Base-by-base conservation (phyloP, 306 rosid species). In the Pueraria montana region DNA sequence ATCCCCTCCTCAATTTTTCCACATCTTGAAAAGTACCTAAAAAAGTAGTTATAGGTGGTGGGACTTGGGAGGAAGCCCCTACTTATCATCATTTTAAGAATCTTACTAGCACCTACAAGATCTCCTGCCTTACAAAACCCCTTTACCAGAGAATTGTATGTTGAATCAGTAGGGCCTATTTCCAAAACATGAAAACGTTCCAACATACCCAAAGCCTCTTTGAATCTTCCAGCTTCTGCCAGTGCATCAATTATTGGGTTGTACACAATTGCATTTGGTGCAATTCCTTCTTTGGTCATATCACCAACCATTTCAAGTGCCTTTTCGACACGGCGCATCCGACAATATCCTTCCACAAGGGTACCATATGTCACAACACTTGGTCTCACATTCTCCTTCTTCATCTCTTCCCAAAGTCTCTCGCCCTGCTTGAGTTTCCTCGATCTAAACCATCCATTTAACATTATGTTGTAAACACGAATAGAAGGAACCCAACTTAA, bases 331-430 rank as follows among this genome's bases (percentile, higher is more conserved):
- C 91, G 88, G 36, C 91, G 88, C 99, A 91, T 92, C 68, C 97
- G 84, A 32, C 98, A 93, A 63, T 96, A 93, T 45, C 97, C 98
- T 90, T 92, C 97, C 46, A 90, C 96, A 40, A 96, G 96, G 59
- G 94, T 93, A 56, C 98, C 98, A 77, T 96, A 96, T n/a, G 98
- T 96, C 82, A 91, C 98, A 76, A 95, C 93, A 84, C 80, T 91
- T 4, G 96, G 94, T 67, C 61, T 90, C 84, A 96, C 85, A 75
- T 89, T 89, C 77, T 89, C 92, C 83, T 80, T 83, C 84, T 86
- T 96, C 98, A 92, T 92, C 91, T 89, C 96, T 74, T 14, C 68
- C 98, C 98, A 96, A 36, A 96, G 89, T 84, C 82, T 87, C 87
- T 92, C 98, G 7, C 93, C 97, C n/a, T 79, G 88, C 70, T 90